Conservation (phyloP, 1,284 basidiomycete genomes). For the Coniophora puteana region DNA sequence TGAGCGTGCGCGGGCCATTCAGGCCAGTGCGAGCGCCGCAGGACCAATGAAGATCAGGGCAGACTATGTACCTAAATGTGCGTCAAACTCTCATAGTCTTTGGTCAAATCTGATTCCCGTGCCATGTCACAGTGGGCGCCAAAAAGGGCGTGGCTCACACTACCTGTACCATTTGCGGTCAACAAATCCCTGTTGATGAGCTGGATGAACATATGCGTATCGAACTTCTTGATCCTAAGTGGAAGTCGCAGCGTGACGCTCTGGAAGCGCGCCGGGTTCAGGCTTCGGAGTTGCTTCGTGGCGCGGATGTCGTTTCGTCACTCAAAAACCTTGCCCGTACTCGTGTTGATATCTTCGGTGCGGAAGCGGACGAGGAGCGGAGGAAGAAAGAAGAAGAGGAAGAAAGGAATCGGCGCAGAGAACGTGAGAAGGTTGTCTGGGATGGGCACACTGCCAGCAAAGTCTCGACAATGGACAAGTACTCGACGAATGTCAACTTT, state of each 20-base stretch:
- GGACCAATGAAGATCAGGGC: constrained; percentile 96
- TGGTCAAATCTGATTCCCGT: constrained; percentile 8
- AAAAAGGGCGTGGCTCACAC: constrained; percentile 76
- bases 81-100: constrained; percentile 27
- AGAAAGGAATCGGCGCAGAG: constrained; percentile 72
- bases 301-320: constrained; percentile 89
- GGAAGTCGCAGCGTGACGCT: constrained; percentile 91
- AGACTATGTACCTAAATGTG: constrained; percentile 93
- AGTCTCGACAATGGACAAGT: constrained; percentile 84
- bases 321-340: constrained; percentile 88
- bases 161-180: constrained; percentile 90
- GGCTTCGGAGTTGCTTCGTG: constrained; percentile 82
- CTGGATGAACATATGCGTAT: constrained; percentile 98
- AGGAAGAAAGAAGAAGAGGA: constrained; percentile 84
- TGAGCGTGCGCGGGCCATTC: constrained; percentile 74
- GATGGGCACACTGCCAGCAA: constrained; percentile 93
- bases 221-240: constrained; percentile 94
- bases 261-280: constrained; percentile 88
- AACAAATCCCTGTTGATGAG: constrained; percentile 92
- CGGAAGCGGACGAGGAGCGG: constrained; percentile 84
- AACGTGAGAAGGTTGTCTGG: constrained; percentile 92
- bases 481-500: constrained; percentile 86
- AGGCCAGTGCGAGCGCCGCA: constrained; percentile 71
- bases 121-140: constrained; percentile 50
- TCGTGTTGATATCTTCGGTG: constrained; percentile 94